Conservation (phyloP, 2,329 filamentous ascomycete species). For the Colletotrichum musae region DNA sequence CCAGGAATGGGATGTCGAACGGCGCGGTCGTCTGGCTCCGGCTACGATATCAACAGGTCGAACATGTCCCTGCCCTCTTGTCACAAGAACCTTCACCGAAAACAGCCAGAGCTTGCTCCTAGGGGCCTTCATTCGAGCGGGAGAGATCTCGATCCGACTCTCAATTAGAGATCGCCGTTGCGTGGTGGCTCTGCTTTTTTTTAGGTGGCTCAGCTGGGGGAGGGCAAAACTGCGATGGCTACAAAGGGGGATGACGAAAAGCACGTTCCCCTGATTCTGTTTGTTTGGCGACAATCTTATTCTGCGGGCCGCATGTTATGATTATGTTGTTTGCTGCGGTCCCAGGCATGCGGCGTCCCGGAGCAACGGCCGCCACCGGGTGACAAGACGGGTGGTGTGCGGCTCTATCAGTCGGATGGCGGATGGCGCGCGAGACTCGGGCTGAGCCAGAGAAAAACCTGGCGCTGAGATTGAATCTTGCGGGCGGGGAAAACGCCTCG, state of each 20-base stretch:
- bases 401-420: slow-evolving; percentile 26
- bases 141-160: slow-evolving; percentile 30
- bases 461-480: slow-evolving; percentile 13
- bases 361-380: slow-evolving; percentile 36
- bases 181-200: slow-evolving; percentile 9
- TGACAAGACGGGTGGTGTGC: slow-evolving; percentile 24
- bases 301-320: slow-evolving; percentile 34
- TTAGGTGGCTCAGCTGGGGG: slow-evolving; percentile 1
- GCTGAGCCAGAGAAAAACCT: slow-evolving; percentile 14
- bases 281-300: slow-evolving; percentile 39
- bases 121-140: neutral
- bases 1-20: neutral
- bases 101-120: neutral
- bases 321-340: slow-evolving; percentile 23
- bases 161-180: neutral
- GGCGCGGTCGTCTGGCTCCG: neutral
- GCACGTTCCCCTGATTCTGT: slow-evolving; percentile 33
- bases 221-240: slow-evolving; percentile 3
- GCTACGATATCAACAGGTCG: neutral
- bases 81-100: neutral
- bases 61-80: neutral
- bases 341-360: slow-evolving; percentile 34
- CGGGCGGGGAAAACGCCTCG: slow-evolving; percentile 22
- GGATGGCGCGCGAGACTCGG: slow-evolving; percentile 7
- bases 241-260: slow-evolving; percentile 28